These are phyloP conservation scores for Backusella circina DNA, from an alignment of 192 early-diverging fungal species.

Conservation along the genomic window DNA sequence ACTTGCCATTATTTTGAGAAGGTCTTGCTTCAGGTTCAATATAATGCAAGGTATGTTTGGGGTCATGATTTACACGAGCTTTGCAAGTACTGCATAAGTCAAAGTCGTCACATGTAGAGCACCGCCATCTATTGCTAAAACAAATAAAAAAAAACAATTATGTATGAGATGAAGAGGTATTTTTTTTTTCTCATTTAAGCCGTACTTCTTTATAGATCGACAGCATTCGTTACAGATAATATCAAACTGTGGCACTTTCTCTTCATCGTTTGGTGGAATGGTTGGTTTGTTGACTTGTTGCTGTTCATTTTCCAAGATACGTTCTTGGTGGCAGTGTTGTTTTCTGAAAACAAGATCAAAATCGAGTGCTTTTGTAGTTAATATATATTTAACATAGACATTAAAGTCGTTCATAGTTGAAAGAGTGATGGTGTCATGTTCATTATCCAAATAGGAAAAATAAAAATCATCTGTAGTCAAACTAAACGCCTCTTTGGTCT, in stretches of 20 bases:
- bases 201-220: background rate
- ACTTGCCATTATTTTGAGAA: background rate
- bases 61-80: slow-evolving; percentile 19
- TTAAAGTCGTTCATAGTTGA: slow-evolving; percentile 3
- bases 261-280: background rate
- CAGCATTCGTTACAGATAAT: background rate
- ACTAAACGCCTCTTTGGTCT: background rate
- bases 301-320: background rate
- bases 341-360: background rate
- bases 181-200: background rate
- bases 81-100: slow-evolving; percentile 48
- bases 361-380: background rate
- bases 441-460: slow-evolving; percentile 1
- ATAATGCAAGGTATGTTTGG: background rate
- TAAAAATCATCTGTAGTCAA: slow-evolving; percentile 3
- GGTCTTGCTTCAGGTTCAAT: background rate
- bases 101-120: slow-evolving; percentile 50
- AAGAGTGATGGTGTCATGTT: background rate
- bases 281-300: background rate
- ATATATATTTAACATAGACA: background rate
- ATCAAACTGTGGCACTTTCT: background rate
- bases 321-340: background rate
- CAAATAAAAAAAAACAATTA: background rate
- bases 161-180: background rate
- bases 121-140: slow-evolving; percentile 39